Conservation (phyloP, 345 rosid species). For the Jatropha curcas region DNA sequence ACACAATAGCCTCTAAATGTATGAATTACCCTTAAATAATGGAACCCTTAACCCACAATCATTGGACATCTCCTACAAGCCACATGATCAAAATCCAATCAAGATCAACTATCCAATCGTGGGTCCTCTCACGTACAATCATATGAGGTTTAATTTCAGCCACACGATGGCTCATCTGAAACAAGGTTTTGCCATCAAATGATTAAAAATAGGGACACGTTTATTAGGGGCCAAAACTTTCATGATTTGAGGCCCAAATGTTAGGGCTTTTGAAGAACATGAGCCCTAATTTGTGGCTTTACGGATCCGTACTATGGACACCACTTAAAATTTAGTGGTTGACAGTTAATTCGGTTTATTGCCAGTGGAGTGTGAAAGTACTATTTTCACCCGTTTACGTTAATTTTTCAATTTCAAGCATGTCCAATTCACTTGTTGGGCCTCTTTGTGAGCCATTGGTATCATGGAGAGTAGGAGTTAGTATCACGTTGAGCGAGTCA, state of each 20-base stretch:
- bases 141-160: background rate
- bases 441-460: too few relatives aligned
- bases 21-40: background rate
- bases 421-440: too few relatives aligned
- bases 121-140: background rate
- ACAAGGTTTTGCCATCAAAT: background rate
- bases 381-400: background rate
- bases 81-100: conserved; percentile 1
- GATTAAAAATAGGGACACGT: background rate
- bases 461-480: too few relatives aligned
- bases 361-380: too few relatives aligned
- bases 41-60: background rate
- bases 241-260: conserved; percentile 2
- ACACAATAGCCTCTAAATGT: too few relatives aligned
- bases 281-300: conserved; percentile 10
- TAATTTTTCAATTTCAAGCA: too few relatives aligned
- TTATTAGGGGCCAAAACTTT: background rate
- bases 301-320: background rate
- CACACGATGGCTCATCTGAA: background rate
- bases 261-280: background rate
- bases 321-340: conserved; percentile 11
- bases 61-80: background rate
- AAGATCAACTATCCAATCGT: background rate
- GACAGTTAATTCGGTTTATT: background rate
- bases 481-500: too few relatives aligned